phyloP scores from a whole-genome alignment of 305 asterid species.

The Lippia alba region DNA sequence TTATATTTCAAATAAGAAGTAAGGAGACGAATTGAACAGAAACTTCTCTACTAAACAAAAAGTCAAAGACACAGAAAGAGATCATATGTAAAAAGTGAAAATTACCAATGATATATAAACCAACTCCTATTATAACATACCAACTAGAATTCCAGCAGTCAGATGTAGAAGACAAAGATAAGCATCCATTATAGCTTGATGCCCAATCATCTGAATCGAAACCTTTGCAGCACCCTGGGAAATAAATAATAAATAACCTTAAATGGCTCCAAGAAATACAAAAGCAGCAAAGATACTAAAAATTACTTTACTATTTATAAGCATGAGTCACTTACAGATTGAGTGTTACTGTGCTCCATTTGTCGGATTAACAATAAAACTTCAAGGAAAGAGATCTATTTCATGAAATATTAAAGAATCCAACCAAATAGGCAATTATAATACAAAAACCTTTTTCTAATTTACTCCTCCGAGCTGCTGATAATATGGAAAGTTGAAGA shows the following conservation, averaged over 20 bases:
- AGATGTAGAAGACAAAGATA: constrained; percentile 97
- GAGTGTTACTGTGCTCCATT: constrained; percentile 98
- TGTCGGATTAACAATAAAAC: constrained; percentile 93
- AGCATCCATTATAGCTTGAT: constrained; percentile 99
- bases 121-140: constrained; percentile 52
- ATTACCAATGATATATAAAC: constrained; percentile 6
- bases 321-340: constrained; percentile 66
- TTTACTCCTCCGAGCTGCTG: constrained; percentile 5
- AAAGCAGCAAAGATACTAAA: constrained; percentile 15
- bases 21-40: background rate
- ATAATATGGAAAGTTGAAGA: constrained; percentile 15
- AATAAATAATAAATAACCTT: constrained; percentile 26
- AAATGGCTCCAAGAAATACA: constrained; percentile 8
- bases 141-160: constrained; percentile 97
- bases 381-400: constrained; percentile 89
- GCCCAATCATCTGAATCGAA: constrained; percentile 96
- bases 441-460: constrained; percentile 5
- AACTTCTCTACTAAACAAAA: background rate
- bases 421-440: constrained; percentile 40
- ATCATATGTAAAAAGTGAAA: constrained; percentile 10
- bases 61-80: background rate
- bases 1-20: background rate
- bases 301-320: constrained; percentile 15
- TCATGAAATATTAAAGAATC: constrained; percentile 56
- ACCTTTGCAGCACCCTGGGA: constrained; percentile 98